Evolutionary conservation across 305 asterid species (phyloP).

Genomic region (Rubia tinctorum): DNA sequence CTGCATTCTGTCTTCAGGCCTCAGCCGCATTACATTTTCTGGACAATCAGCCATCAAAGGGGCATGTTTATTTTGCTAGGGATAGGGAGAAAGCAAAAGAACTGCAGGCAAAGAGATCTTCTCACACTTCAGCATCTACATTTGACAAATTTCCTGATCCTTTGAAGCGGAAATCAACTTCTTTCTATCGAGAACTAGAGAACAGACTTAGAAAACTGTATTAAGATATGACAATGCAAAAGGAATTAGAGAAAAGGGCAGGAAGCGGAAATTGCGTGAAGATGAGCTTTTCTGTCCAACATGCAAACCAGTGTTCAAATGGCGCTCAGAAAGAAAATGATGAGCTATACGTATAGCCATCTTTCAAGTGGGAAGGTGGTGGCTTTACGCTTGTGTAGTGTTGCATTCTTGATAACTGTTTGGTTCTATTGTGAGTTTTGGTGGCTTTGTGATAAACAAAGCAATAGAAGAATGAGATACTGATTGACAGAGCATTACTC

Average conservation of each 20-base stretch:
- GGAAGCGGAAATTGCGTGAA: slow-evolving; percentile 77
- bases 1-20: too few species aligned
- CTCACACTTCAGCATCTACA: slow-evolving; percentile 19
- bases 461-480: too few species aligned
- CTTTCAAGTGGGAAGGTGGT: background rate
- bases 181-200: slow-evolving; percentile 76
- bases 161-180: slow-evolving; percentile 53
- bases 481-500: too few species aligned
- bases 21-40: too few species aligned
- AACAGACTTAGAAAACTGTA: slow-evolving; percentile 70
- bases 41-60: too few species aligned
- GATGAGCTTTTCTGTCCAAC: slow-evolving; percentile 64
- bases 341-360: slow-evolving; percentile 20
- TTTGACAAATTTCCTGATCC: slow-evolving; percentile 42
- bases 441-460: too few species aligned
- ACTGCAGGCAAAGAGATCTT: slow-evolving; percentile 35
- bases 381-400: background rate
- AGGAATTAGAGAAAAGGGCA: slow-evolving; percentile 84
- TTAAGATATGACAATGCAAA: slow-evolving; percentile 77
- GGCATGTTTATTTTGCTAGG: too few species aligned
- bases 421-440: background rate
- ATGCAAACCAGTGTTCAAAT: slow-evolving; percentile 60
- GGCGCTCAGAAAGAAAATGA: slow-evolving; percentile 75
- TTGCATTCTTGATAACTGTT: background rate
- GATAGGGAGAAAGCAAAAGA: slow-evolving; percentile 86